Percentiles rank a stretch among this genome's conserved stretches.
Conservation (phyloP, 2,329 filamentous ascomycete species). For the Hypoxylon sp. region DNA sequence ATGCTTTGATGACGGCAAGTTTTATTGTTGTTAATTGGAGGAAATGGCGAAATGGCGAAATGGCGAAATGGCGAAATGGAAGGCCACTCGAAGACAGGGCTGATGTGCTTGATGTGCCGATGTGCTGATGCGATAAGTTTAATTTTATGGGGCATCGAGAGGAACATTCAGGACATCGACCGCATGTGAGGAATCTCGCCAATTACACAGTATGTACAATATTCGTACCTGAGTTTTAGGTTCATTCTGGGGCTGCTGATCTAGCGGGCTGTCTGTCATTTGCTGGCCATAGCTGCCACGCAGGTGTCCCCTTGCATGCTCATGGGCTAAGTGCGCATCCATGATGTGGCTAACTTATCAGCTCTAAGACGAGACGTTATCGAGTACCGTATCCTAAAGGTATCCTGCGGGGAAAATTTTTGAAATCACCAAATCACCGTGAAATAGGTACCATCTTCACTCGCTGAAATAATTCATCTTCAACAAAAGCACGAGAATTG, state of each 20-base stretch:
- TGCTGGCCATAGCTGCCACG: conserved; percentile 1
- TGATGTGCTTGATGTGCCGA: too few relatives aligned
- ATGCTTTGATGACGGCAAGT: background rate
- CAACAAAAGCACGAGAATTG: background rate
- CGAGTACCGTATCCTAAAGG: background rate
- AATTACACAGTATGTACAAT: conserved; percentile 6
- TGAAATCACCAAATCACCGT: background rate
- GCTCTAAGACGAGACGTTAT: conserved; percentile 1
- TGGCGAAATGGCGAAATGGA: too few relatives aligned
- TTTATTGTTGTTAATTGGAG: conserved; percentile 20
- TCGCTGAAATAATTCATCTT: background rate
- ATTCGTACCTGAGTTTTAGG: background rate
- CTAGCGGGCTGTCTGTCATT: conserved; percentile 1
- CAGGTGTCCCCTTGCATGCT: conserved; percentile 13
- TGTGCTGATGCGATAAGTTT: too few relatives aligned
- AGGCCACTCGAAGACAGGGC: conserved; percentile 22
- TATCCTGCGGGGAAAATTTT: conserved; percentile 28
- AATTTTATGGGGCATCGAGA: conserved; percentile 21
- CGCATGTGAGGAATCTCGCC: conserved; percentile 11
- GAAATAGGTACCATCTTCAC: background rate
- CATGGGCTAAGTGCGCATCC: too few relatives aligned
- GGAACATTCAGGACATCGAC: background rate
- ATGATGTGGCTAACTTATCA: conserved; percentile 12
- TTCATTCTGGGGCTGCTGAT: background rate
- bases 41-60: too few relatives aligned